Base-by-base conservation (phyloP, 352 stramenopile species). In the Plasmopara viticola region DNA sequence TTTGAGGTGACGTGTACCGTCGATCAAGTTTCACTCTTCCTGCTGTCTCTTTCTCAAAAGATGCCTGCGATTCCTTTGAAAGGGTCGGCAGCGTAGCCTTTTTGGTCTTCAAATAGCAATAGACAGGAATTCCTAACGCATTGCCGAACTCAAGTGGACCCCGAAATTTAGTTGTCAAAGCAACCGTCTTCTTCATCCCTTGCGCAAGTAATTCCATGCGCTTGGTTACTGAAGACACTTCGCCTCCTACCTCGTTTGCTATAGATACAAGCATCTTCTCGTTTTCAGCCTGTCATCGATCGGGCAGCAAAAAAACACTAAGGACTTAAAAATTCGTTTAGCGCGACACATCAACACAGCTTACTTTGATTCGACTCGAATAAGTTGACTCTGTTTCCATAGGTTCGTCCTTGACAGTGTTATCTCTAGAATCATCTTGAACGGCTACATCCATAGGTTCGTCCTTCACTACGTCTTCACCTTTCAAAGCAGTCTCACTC, bases 211-310 rank as follows among this genome's bases (percentile, higher is more conserved):
- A 53, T 17, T 92, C 74, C 72, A 90, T 86, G 4, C 76, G 70
- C 53, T 85, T 81, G 33, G 71, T 79, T 15, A 86, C 79, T 15
- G 78, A 87, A 39, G 58, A 64, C 31, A 92, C 75, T 29, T 90
- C 73, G 9, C 82, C 82, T 10, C 58, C 56, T 4, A 92, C 77
- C 64, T 87, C 77, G 3, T 71, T 65, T 2, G 78, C 82, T 8
- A 92, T 87, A 9, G 77, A 89, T 8, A 89, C 75, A 6, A 92
- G 75, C 78, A 90, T 90, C 52, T 92, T 92, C 53, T 92, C 82
- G 46, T 92, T 92, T 54, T 92, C 79, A 2, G 41, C 33, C 70
- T 89, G 37, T 0, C 20, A 25, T 25, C 20, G 20, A 25, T 25
- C 20, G 20, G 20, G 20, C 20, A 25, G 20, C 20, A 25, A 25